Evolutionary conservation across 371 early-diverging fungal species (phyloP), one percentile per base, ranked within the genome.

Genomic region (Dichotomocladium elegans): DNA sequence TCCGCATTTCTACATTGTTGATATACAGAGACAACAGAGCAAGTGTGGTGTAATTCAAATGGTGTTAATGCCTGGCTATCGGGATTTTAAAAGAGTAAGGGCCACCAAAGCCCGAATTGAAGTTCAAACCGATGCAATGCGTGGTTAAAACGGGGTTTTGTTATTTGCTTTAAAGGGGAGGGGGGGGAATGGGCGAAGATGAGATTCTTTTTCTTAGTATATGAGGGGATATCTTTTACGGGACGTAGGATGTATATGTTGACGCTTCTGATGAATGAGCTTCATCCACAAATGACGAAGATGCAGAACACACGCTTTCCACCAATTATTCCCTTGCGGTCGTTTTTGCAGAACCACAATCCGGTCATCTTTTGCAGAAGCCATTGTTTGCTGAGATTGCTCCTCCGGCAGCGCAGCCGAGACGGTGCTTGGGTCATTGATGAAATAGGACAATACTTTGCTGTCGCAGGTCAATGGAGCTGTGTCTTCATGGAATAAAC

Each of bases 371-470:
- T 12, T 35, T 33, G 35, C 22, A 35, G 25, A 4, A 17, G 14
- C 25, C 21, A 25, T 43, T 25, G 21, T 10, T 17, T 37, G 17
- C 24, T 14, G 14, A 22, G 25, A 17, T 14, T 22, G 10, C 14
- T 22, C 33, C 33, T 33, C 43, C 21, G 15, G 47, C 14, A 34
- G 30, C 26, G 34, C 31, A 25, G 41, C 15, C 0, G 52, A 34
- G 21, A 51, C 4, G 7, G 52, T 51, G 10, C 52, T 51, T 19
- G 41, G 52, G 19, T 51, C 52, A 15, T 33, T 17, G 19, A 51
- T 14, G 21, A 41, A 42, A 10, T 42, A 41, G 3, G 42, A 51
- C 17, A 35, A 41, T 7, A 27, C 27, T 5, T 41, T 31, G 4
- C 41, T 37, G 10, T 37, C 37, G 15, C 37, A 37, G 7, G n/a